These are phyloP conservation scores for Aphanomyces invadans DNA, from an alignment of 352 stramenopile species.

Conservation along the genomic window DNA sequence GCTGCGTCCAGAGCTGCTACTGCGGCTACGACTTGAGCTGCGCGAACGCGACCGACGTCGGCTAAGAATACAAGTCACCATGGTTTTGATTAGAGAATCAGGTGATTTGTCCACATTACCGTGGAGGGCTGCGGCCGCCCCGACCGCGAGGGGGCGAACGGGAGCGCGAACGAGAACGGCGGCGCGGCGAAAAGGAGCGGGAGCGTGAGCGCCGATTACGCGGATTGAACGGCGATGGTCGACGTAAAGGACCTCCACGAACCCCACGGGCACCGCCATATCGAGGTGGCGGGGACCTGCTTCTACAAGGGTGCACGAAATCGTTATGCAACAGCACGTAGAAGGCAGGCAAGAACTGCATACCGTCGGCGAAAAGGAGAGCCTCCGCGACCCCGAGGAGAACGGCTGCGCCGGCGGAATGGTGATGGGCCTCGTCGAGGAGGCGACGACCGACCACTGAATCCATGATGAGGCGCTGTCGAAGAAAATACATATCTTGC, in stretches of 20 bases:
- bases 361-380: conserved; percentile 44
- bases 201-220: conserved; percentile 28
- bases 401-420: conserved; percentile 6
- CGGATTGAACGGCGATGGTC: conserved; percentile 29
- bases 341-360: not conserved
- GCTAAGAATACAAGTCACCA: conserved; percentile 21
- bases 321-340: not conserved
- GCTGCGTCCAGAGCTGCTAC: conserved; percentile 28
- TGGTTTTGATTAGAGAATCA: not conserved
- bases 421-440: not conserved
- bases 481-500: not conserved
- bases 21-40: conserved; percentile 30
- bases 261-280: conserved; percentile 16
- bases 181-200: conserved; percentile 36
- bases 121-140: conserved; percentile 20
- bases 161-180: conserved; percentile 30
- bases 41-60: conserved; percentile 14
- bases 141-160: conserved; percentile 25
- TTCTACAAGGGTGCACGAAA: conserved; percentile 17
- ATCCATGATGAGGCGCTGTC: not conserved
- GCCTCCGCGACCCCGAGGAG: conserved; percentile 19
- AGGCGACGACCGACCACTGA: not conserved
- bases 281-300: conserved; percentile 20
- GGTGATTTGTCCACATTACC: not conserved
- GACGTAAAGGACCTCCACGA: not conserved